These are phyloP conservation scores for Phytopythium kandeliae DNA, from an alignment of 352 stramenopile genomes.

Conservation along the genomic window DNA sequence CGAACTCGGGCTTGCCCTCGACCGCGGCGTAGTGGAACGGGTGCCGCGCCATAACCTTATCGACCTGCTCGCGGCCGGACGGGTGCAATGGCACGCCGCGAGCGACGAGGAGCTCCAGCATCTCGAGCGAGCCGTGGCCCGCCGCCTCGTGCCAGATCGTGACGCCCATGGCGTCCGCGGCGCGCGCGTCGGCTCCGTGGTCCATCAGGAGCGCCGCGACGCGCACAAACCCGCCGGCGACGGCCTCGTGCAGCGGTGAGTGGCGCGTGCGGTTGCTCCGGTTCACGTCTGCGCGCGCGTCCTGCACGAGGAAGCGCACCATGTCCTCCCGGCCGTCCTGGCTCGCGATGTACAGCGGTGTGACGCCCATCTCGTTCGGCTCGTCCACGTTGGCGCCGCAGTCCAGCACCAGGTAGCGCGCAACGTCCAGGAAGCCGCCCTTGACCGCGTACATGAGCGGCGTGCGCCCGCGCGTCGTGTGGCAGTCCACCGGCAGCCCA, in stretches of 20 bases:
- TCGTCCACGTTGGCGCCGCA: conserved; percentile 56
- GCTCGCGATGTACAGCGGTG: conserved; percentile 58
- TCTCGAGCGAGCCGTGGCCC: conserved; percentile 43
- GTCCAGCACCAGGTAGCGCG: conserved; percentile 33
- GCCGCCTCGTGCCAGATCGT: conserved; percentile 78
- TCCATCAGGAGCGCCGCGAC: conserved; percentile 48
- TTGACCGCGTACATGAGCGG: conserved; percentile 77
- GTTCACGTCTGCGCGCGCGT: conserved; percentile 50
- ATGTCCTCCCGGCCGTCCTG: conserved; percentile 49
- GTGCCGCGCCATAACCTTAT: conserved; percentile 76
- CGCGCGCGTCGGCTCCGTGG: conserved; percentile 55
- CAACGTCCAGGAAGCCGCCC: conserved; percentile 46
- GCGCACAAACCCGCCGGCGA: conserved; percentile 41
- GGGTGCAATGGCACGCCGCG: conserved; percentile 42
- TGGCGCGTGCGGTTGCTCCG: conserved; percentile 57
- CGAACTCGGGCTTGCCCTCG: conserved; percentile 54
- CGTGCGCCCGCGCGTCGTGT: conserved; percentile 70
- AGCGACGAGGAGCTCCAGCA: conserved; percentile 54
- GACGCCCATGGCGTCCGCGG: conserved; percentile 72
- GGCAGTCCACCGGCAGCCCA: conserved; percentile 63
- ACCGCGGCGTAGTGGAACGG: conserved; percentile 80
- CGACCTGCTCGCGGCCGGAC: conserved; percentile 36
- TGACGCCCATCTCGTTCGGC: conserved; percentile 78
- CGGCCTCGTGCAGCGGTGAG: conserved; percentile 57
- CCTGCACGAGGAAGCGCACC: conserved; percentile 32